Evolutionary conservation across 495 filamentous ascomycete species (phyloP), one percentile per base, ranked within the genome.

Genomic region (Hypoxylon fuscum): DNA sequence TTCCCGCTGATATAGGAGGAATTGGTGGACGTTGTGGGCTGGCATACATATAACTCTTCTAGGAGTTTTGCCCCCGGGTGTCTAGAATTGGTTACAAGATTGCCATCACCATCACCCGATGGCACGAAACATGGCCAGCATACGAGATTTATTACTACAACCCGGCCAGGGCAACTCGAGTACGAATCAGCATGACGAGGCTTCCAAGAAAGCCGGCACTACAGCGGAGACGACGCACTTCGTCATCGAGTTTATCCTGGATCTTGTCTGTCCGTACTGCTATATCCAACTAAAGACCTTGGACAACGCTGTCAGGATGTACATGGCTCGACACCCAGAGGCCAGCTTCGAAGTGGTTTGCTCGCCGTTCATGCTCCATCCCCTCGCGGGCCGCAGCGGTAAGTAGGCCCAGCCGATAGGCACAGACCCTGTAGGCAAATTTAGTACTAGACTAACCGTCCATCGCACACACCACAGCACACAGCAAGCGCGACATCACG

Each of bases 221-320:
- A 5, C 32, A 38, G 5, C 54, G 1, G 54, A 65, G 38, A 72
- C 62, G 44, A 65, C 59, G 15, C 59, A 67, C 32, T 78, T 92
- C 77, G 80, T 81, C 29, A 88, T 96, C 73, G 85, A 92, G 40
- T 84, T 96, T 53, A 87, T 91, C 46, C 76, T 77, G 32, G 93
- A 96, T 76, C 89, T 86, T 15, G 80, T 95, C 61, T 97, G 93
- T 72, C 91, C 92, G 6, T 91, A 85, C 84, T 96, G 92, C 77
- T 96, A 92, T 72, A 79, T 96, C 44, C 90, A 90, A 59, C 87
- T 88, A 68, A 86, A 86, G 55, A 85, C 87, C 48, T 83, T 96
- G 34, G 80, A 87, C 22, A 72, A 72, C 25, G 91, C 88, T 23
- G 95, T 96, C 53, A 66, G 73, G 6, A 67, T 74, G 14, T 90